These are phyloP conservation scores for Populus simonii DNA, from an alignment of 345 rosid species.

Conservation along the genomic window DNA sequence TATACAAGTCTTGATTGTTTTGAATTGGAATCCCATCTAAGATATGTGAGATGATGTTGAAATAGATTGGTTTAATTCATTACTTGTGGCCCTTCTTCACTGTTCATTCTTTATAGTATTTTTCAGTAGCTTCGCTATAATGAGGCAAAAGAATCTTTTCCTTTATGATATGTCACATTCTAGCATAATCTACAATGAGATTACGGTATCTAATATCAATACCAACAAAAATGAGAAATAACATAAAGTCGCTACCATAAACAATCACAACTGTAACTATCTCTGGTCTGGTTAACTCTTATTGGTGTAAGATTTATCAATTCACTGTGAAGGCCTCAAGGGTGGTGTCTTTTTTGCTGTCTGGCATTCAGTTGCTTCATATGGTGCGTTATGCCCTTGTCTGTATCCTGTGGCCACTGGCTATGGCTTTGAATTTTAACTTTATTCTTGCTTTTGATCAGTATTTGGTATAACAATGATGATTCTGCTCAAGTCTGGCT, in stretches of 20 bases:
- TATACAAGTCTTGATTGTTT: constrained; percentile 19
- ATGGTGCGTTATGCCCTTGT: background rate
- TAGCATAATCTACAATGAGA: constrained; percentile 1
- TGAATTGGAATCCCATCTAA: constrained; percentile 19
- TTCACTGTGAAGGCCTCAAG: background rate
- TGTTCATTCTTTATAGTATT: background rate
- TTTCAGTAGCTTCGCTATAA: background rate
- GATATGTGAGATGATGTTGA: constrained; percentile 22
- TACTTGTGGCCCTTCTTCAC: constrained; percentile 15
- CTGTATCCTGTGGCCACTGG: background rate
- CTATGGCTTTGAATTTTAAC: background rate
- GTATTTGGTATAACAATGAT: background rate
- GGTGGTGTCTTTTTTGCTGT: background rate
- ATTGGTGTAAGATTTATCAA: background rate
- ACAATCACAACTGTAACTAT: background rate
- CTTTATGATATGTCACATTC: background rate
- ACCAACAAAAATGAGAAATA: background rate
- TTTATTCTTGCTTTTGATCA: background rate
- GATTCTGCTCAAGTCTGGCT: background rate
- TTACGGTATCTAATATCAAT: background rate
- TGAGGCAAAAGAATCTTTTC: background rate
- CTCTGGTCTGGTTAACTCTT: background rate
- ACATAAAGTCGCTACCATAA: background rate
- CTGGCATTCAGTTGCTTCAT: background rate
- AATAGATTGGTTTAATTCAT: constrained; percentile 19